Evolutionary conservation across 2,329 filamentous ascomycete species (phyloP).

Genomic region (Tolypocladium paradoxum): DNA sequence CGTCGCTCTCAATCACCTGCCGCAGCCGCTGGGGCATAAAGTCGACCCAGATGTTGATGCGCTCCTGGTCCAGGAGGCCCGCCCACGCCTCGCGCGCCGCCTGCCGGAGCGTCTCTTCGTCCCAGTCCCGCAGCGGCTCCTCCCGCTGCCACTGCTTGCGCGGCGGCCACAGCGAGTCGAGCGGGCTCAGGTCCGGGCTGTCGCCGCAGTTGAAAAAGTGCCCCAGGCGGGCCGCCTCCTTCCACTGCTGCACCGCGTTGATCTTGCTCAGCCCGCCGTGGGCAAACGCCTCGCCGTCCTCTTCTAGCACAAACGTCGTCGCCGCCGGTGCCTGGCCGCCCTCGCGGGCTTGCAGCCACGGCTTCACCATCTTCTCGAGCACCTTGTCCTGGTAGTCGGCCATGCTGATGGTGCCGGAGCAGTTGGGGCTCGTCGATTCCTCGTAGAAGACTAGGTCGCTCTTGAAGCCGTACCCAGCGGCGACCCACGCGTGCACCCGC

Average conservation of each 20-base stretch:
- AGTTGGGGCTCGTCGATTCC: slow-evolving; percentile 21
- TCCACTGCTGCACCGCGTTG: slow-evolving; percentile 25
- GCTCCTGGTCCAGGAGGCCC: slow-evolving; percentile 17
- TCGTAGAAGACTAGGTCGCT: slow-evolving; percentile 27
- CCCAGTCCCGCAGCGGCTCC: slow-evolving; percentile 17
- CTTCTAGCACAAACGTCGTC: slow-evolving; percentile 20
- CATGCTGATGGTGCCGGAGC: slow-evolving; percentile 20
- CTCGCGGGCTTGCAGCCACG: slow-evolving; percentile 14
- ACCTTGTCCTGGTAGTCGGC: slow-evolving; percentile 23
- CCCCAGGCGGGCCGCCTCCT: slow-evolving; percentile 19
- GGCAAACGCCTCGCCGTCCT: slow-evolving; percentile 23
- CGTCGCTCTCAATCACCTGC: slow-evolving; percentile 20
- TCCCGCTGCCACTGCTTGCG: slow-evolving; percentile 22
- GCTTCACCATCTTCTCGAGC: slow-evolving; percentile 21
- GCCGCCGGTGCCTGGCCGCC: slow-evolving; percentile 2
- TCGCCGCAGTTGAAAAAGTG: slow-evolving; percentile 25
- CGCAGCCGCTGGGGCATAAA: slow-evolving; percentile 23
- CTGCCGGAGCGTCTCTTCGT: slow-evolving; percentile 19
- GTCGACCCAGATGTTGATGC: slow-evolving; percentile 25
- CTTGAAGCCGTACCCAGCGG: slow-evolving; percentile 24
- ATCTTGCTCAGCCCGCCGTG: slow-evolving; percentile 24
- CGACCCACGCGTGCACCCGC: slow-evolving; percentile 23
- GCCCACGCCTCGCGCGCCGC: slow-evolving; percentile 20
- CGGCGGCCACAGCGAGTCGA: slow-evolving; percentile 23
- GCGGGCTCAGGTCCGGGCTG: slow-evolving; percentile 24